phyloP scores from a whole-genome alignment of 73 alveolate species.

The Paraurostyla sp. region DNA sequence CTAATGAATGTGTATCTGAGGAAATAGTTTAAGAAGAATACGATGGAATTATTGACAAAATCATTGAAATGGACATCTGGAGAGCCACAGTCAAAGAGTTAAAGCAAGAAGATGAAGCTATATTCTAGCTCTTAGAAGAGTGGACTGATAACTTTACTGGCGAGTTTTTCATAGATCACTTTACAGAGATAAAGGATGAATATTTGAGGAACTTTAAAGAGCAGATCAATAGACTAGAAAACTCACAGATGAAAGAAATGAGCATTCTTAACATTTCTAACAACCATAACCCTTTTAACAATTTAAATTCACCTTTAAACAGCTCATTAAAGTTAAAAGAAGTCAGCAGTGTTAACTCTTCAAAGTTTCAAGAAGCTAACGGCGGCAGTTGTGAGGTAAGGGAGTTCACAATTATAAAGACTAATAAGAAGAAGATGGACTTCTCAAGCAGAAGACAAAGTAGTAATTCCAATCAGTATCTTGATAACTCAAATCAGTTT shows the following conservation, averaged over 20 bases:
- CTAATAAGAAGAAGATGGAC: no score
- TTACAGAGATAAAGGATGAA: constrained; percentile 36
- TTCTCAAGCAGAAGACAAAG: no score
- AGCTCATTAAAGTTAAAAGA: no score
- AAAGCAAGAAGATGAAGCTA: constrained; percentile 22
- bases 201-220: constrained; percentile 9
- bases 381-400: no score
- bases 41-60: constrained; percentile 21
- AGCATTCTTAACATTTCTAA: not conserved
- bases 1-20: constrained; percentile 6
- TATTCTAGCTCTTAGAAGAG: not conserved
- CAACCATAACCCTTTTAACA: not conserved
- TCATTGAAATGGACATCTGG: constrained; percentile 38
- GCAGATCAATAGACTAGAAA: not conserved
- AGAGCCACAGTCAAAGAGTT: constrained; percentile 31
- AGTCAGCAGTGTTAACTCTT: no score
- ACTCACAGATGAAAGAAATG: not conserved
- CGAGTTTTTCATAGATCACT: constrained; percentile 26
- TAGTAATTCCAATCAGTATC: not conserved
- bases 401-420: no score
- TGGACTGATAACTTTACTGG: constrained; percentile 40
- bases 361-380: no score
- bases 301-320: no score
- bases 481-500: not conserved
- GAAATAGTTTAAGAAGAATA: constrained; percentile 6